These are phyloP conservation scores for Amyloporia xantha DNA, from an alignment of 768 basidiomycete species.

Conservation along the genomic window DNA sequence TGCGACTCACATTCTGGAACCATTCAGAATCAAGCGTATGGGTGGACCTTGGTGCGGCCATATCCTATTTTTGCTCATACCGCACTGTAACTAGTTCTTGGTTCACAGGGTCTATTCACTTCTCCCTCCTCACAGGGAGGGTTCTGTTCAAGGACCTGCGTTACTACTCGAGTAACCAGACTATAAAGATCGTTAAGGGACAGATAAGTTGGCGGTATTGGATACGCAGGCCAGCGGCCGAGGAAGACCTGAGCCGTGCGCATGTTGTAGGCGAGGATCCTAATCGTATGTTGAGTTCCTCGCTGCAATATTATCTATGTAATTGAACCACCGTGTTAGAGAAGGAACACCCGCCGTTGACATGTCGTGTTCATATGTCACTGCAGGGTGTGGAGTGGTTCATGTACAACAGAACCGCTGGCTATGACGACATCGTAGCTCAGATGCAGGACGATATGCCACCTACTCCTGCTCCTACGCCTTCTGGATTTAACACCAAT, in stretches of 20 bases:
- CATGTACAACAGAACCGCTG: constrained; percentile 82
- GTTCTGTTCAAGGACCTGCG: constrained; percentile 82
- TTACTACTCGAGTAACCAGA: constrained; percentile 92
- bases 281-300: constrained; percentile 31
- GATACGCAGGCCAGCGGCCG: constrained; percentile 75
- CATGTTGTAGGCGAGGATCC: constrained; percentile 42
- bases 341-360: constrained; percentile 29
- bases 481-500: constrained; percentile 8
- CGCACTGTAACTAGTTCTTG: constrained; percentile 4
- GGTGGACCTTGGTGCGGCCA: constrained; percentile 77
- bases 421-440: constrained; percentile 81
- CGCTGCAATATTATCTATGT: not conserved
- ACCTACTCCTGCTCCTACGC: constrained; percentile 12
- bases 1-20: constrained; percentile 78
- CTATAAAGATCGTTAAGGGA: constrained; percentile 74
- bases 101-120: constrained; percentile 74
- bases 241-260: constrained; percentile 53
- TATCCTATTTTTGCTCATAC: not conserved
- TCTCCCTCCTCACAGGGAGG: constrained; percentile 82
- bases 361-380: constrained; percentile 77
- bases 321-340: constrained; percentile 15
- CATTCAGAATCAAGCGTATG: constrained; percentile 70
- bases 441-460: constrained; percentile 48
- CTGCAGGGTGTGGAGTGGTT: constrained; percentile 90
- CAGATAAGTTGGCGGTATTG: constrained; percentile 93